These are phyloP conservation scores for Fusarium penzigii DNA, from an alignment of 2,329 filamentous ascomycete genomes.

Conservation along the genomic window DNA sequence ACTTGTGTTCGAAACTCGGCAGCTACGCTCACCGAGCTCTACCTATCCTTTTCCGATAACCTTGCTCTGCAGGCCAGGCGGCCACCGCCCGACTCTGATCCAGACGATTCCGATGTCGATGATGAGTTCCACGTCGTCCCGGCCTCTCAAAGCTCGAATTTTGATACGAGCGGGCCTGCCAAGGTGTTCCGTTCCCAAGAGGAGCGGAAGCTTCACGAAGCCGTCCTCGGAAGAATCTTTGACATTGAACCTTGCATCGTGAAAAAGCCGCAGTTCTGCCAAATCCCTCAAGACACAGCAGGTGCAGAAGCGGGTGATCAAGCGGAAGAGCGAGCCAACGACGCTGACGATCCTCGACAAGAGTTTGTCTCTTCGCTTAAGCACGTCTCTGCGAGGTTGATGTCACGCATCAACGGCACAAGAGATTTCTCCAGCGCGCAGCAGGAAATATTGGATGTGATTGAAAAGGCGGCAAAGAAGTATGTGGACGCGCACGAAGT, in stretches of 20 bases:
- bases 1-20: slow-evolving; percentile 56
- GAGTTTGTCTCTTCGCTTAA: slow-evolving; percentile 38
- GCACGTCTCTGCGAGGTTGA: slow-evolving; percentile 44
- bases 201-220: slow-evolving; percentile 56
- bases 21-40: slow-evolving; percentile 54
- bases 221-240: slow-evolving; percentile 53
- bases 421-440: slow-evolving; percentile 37
- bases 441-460: slow-evolving; percentile 50
- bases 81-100: slow-evolving; percentile 40
- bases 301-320: slow-evolving; percentile 16
- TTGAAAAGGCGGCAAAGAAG: slow-evolving; percentile 52
- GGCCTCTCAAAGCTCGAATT: slow-evolving; percentile 29
- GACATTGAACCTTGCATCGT: slow-evolving; percentile 46
- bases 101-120: slow-evolving; percentile 54
- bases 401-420: slow-evolving; percentile 42
- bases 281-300: slow-evolving; percentile 20
- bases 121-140: slow-evolving; percentile 54
- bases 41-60: slow-evolving; percentile 58
- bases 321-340: slow-evolving; percentile 20
- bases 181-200: slow-evolving; percentile 52
- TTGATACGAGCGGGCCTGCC: slow-evolving; percentile 44
- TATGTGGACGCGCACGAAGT: slow-evolving; percentile 47
- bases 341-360: slow-evolving; percentile 28
- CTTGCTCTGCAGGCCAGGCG: slow-evolving; percentile 47
- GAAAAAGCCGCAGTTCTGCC: slow-evolving; percentile 36